Conservation (phyloP, 108 stramenopile species). For the Cyclotella sp. region DNA sequence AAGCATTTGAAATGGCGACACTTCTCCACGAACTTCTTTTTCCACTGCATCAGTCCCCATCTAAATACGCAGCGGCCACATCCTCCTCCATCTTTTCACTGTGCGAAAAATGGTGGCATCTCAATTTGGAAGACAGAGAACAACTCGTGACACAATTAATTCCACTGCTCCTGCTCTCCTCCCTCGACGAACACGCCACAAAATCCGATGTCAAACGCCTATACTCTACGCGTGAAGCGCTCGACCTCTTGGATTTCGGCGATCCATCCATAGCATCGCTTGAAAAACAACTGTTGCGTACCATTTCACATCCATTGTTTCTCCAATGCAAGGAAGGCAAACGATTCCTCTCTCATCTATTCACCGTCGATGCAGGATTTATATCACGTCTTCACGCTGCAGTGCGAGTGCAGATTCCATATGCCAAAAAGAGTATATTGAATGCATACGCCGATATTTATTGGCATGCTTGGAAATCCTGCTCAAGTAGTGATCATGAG, state of each 20-base stretch:
- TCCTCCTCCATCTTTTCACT: slow-evolving; percentile 68
- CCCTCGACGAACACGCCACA: slow-evolving; percentile 54
- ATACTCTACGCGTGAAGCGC: slow-evolving; percentile 70
- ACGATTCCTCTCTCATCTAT: slow-evolving; percentile 75
- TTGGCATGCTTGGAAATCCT: slow-evolving; percentile 85
- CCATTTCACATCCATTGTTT: slow-evolving; percentile 77
- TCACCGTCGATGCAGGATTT: slow-evolving; percentile 71
- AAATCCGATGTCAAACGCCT: slow-evolving; percentile 85
- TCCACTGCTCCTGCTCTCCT: slow-evolving; percentile 67
- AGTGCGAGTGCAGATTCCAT: slow-evolving; percentile 67
- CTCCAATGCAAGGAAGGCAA: slow-evolving; percentile 71
- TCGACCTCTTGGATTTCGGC: slow-evolving; percentile 87
- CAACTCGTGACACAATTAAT: slow-evolving; percentile 79
- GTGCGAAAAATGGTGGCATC: slow-evolving; percentile 91
- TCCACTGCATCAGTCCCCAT: slow-evolving; percentile 40
- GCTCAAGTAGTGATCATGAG: background rate
- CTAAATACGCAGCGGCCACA: slow-evolving; percentile 52
- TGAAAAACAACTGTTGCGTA: slow-evolving; percentile 63
- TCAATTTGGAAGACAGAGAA: slow-evolving; percentile 73
- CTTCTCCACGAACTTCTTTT: slow-evolving; percentile 76
- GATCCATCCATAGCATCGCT: slow-evolving; percentile 74
- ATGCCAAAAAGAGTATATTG: slow-evolving; percentile 65
- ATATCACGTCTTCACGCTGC: slow-evolving; percentile 73
- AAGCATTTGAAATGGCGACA: slow-evolving; percentile 66
- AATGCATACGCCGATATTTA: slow-evolving; percentile 87